Evolutionary conservation across 345 rosid species (phyloP), one percentile per base, ranked within the genome.

Genomic region (Gossypium turneri): DNA sequence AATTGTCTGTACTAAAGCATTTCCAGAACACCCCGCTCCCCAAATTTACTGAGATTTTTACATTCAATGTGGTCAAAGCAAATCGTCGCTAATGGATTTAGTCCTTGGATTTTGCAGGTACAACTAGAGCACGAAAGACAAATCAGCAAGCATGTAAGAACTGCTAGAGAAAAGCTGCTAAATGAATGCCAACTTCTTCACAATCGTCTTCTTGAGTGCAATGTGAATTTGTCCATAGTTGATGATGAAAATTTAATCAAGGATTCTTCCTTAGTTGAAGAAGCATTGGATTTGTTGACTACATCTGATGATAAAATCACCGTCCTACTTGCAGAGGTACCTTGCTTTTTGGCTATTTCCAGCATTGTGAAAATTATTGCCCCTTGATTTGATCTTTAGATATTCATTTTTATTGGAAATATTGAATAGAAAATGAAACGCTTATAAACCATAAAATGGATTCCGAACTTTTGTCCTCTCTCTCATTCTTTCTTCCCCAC

Each of bases 131-230:
- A 83, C 68, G 96, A 90, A 83, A 86, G 90, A 82, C 80, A 83
- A 80, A 70, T 22, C 38, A 79, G 78, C 24, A 84, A 82, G 75
- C 78, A 19, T 66, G 81, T 75, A 15, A 84, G 82, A 81, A 71
- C 79, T 62, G 85, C 87, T 67, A 86, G 87, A 65, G 81, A 83
- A 81, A 88, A 86, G 79, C 79, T 95, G 70, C 80, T 93, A 43
- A 74, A 87, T 77, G 89, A 89, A 75, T 91, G 97, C 78, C 82
- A 81, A 70, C 81, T 82, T 73, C 90, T 95, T 48, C 86, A 80
- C 72, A 81, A 80, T 55, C 92, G 38, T 69, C 87, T 95, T 68
- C 90, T 86, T 70, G 91, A 84, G 73, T 88, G 87, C 88, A 84
- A 77, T 72, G 66, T 79, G 58, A 83, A 87, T 79, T 79, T 88